Evolutionary conservation across 257 asterid genomes (phyloP), one percentile per base, ranked within the genome.

Genomic region (Ilex asprella): DNA sequence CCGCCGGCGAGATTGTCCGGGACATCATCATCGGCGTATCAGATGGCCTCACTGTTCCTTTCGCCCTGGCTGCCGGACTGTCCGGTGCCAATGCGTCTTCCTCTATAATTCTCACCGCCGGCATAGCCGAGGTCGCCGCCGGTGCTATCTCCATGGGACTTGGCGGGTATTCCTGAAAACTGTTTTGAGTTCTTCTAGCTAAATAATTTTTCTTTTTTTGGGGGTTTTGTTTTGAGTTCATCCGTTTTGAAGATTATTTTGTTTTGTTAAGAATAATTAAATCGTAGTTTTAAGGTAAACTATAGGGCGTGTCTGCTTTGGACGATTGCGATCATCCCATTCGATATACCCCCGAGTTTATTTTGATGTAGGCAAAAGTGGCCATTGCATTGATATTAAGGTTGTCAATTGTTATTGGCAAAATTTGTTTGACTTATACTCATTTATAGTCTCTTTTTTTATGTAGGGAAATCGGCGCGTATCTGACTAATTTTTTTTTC

Each of bases 61-160:
- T 91, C 74, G 98, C 98, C 31, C 88, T 91, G 5, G 98, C 98
- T 2, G 98, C 97, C 3, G 98, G 98, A 0, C 75, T 92, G 51
- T 92, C 99, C 32, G 97, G 99, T 35, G 97, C 99, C 39, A 89
- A 85, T 60, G 97, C 95, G 1, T 73, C 99, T 21, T 87, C 99
- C 52, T 72, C 95, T 59, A 85, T 92, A 65, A 85, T 92, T 50
- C 88, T 92, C 75, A 92, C 99, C 16, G 99, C 99, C 50, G 99
- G 99, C 4, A 73, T 85, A 0, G 97, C 97, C 1, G 96, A 89
- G 82, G 95, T 92, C 59, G 95, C 96, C 39, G 99, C 99, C 21
- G 97, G 99, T 12, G 97, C 96, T 68, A 89, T 92, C 60, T 89
- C 99, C 75, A 92, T 92, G 99, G 99, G 99, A 27, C 99, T 92